phyloP scores from a whole-genome alignment of 257 asterid genomes.

The Anisodus tanguticus region DNA sequence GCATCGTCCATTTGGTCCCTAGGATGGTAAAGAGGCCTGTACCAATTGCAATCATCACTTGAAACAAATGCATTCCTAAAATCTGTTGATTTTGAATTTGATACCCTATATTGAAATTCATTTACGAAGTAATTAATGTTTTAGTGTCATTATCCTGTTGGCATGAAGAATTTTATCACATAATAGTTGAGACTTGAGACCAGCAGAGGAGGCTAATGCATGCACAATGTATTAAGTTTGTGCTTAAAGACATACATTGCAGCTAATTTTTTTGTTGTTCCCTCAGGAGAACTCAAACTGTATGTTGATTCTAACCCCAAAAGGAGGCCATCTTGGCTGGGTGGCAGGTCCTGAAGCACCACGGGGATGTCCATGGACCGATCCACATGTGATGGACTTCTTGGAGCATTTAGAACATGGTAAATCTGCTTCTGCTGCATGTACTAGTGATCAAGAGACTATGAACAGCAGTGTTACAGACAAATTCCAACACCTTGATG shows the following conservation, averaged over 20 bases:
- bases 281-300: constrained; percentile 80
- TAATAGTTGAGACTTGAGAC: neutral
- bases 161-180: neutral
- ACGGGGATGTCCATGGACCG: constrained; percentile 93
- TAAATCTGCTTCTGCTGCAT: constrained; percentile 35
- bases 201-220: constrained; percentile 1
- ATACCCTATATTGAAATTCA: constrained; percentile 1
- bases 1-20: no score
- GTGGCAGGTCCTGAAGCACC: constrained; percentile 88
- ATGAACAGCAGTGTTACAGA: neutral
- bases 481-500: constrained; percentile 23
- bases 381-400: constrained; percentile 88
- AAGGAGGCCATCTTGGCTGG: constrained; percentile 99
- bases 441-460: constrained; percentile 15
- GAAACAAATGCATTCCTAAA: neutral
- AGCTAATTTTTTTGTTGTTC: constrained; percentile 23
- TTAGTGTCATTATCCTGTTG: constrained; percentile 10
- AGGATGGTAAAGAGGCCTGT: no score
- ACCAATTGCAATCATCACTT: neutral
- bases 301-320: constrained; percentile 81
- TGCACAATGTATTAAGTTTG: neutral
- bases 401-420: constrained; percentile 61
- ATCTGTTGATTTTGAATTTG: neutral
- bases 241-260: neutral
- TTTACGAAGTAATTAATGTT: neutral